Percentiles rank a stretch among this genome's conserved stretches.
phyloP scores from a whole-genome alignment of 2,329 filamentous ascomycete genomes.

The Pseudogymnoascus sp. region DNA sequence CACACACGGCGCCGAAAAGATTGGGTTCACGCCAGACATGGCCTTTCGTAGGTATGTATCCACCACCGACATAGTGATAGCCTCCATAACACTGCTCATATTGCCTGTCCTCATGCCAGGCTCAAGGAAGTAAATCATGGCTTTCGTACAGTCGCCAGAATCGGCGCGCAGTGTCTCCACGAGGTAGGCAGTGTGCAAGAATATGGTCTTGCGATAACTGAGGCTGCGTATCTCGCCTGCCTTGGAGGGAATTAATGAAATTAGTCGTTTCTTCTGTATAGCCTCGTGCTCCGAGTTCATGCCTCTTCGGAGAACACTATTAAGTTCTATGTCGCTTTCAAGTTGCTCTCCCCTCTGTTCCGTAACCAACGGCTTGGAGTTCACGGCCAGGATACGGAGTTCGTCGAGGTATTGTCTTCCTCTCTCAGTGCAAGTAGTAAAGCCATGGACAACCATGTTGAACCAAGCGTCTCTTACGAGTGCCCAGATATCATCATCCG shows the following conservation, averaged over 20 bases:
- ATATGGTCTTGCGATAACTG: conserved; percentile 85
- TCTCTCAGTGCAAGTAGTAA: conserved; percentile 65
- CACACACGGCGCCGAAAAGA: conserved; percentile 86
- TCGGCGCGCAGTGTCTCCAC: conserved; percentile 83
- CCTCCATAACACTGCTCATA: conserved; percentile 58
- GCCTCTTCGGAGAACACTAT: conserved; percentile 82
- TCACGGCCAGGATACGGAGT: conserved; percentile 73
- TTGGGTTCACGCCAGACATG: conserved; percentile 60
- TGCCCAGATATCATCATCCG: conserved; percentile 59
- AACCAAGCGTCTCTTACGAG: conserved; percentile 93
- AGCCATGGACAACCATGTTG: conserved; percentile 92
- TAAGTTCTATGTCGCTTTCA: conserved; percentile 94
- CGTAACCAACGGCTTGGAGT: conserved; percentile 79
- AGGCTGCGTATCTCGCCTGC: conserved; percentile 72
- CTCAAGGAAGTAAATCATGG: conserved; percentile 89
- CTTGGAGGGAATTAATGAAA: conserved; percentile 65
- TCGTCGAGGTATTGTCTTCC: conserved; percentile 68
- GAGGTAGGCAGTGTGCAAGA: conserved; percentile 81
- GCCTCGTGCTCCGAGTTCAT: conserved; percentile 71
- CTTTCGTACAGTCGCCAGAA: conserved; percentile 82
- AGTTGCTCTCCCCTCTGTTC: conserved; percentile 83
- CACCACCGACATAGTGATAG: conserved; percentile 60
- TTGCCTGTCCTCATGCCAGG: conserved; percentile 66
- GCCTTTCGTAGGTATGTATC: conserved; percentile 73
- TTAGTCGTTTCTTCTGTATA: conserved; percentile 73